These are phyloP conservation scores for Biscogniauxia mediterranea DNA, from an alignment of 2,329 filamentous ascomycete species.

Conservation along the genomic window DNA sequence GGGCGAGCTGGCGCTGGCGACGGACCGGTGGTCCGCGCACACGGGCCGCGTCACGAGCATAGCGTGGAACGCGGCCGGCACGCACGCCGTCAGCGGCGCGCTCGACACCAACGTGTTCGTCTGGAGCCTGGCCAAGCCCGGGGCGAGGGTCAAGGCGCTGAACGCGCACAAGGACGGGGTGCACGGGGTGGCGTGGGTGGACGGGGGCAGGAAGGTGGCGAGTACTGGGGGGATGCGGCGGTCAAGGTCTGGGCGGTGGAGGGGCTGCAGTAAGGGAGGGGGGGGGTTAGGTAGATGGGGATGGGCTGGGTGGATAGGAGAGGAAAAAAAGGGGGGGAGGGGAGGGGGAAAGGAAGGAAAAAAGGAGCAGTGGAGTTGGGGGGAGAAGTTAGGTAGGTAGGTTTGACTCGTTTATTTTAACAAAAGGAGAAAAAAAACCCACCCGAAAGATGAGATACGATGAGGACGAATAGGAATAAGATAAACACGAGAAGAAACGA, in stretches of 20 bases:
- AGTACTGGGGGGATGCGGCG: conserved; percentile 82
- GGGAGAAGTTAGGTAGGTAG: too few species aligned
- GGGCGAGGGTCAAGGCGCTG: conserved; percentile 75
- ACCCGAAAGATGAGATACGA: too few species aligned
- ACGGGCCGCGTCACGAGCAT: conserved; percentile 57
- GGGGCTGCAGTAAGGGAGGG: conserved; percentile 44
- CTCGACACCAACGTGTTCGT: conserved; percentile 91
- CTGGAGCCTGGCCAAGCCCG: conserved; percentile 84
- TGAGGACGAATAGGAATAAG: too few species aligned
- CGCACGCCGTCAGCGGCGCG: conserved; percentile 78
- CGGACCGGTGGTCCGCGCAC: conserved; percentile 68
- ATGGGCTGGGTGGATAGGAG: too few species aligned
- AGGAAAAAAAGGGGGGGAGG: too few species aligned
- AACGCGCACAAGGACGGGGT: conserved; percentile 98
- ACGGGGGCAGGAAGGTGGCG: conserved; percentile 63
- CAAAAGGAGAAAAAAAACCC: too few species aligned
- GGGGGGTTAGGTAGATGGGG: too few species aligned
- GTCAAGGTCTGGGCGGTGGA: conserved; percentile 83
- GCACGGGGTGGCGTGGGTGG: conserved; percentile 80
- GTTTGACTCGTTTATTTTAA: too few species aligned
- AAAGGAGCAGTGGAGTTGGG: too few species aligned
- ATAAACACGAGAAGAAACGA: too few species aligned
- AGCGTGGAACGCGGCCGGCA: conserved; percentile 75
- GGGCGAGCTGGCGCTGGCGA: conserved; percentile 65
- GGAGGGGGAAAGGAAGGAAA: too few species aligned